phyloP scores from a whole-genome alignment of 805 yeast species.

The Torulaspora franciscae region DNA sequence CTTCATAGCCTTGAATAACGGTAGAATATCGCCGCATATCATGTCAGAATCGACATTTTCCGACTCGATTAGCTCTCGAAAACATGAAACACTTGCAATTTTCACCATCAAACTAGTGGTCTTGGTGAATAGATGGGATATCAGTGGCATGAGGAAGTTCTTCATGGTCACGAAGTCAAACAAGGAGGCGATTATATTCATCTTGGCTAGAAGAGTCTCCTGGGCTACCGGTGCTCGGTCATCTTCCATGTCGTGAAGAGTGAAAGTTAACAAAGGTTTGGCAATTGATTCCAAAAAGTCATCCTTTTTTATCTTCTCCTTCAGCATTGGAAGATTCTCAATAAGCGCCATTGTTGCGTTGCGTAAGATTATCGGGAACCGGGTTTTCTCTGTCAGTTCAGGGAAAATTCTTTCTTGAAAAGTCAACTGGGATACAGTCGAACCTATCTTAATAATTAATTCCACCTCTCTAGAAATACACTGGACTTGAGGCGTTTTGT shows the following conservation, averaged over 20 bases:
- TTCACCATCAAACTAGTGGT: conserved; percentile 83
- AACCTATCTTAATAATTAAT: conserved; percentile 59
- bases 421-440: conserved; percentile 64
- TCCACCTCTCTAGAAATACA: conserved; percentile 39
- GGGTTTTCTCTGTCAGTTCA: conserved; percentile 18
- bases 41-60: conserved; percentile 66
- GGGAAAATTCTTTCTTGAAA: conserved; percentile 69
- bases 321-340: conserved; percentile 46
- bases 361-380: conserved; percentile 22
- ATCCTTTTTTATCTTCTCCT: conserved; percentile 46
- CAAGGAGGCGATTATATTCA: conserved; percentile 40
- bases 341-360: conserved; percentile 38
- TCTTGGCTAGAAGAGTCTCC: conserved; percentile 46
- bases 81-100: conserved; percentile 56
- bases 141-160: conserved; percentile 65
- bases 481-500: conserved; percentile 40
- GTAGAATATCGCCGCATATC: conserved; percentile 74
- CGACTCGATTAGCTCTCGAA: conserved; percentile 51
- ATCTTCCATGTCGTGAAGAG: conserved; percentile 21
- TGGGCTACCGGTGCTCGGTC: conserved; percentile 39
- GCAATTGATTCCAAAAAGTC: conserved; percentile 41
- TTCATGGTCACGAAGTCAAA: conserved; percentile 69
- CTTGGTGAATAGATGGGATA: conserved; percentile 69
- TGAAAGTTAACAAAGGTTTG: conserved; percentile 30
- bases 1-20: conserved; percentile 68